phyloP scores from a whole-genome alignment of 257 asterid species.

The Lycium barbarum region DNA sequence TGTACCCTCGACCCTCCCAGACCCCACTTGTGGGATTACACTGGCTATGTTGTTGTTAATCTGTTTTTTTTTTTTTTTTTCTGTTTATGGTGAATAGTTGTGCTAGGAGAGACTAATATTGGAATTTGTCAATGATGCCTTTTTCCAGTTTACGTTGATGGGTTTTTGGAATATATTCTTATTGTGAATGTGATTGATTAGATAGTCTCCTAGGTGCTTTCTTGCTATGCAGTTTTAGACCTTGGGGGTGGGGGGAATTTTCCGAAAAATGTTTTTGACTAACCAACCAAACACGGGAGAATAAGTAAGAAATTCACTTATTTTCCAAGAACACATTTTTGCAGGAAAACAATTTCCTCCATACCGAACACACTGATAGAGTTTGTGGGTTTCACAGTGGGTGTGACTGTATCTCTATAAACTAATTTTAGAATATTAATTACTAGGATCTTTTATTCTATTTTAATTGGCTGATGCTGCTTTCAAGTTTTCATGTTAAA shows the following conservation, averaged over 20 bases:
- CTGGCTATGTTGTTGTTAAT: too few relatives aligned
- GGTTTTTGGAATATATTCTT: slow-evolving; percentile 20
- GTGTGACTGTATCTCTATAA: neutral
- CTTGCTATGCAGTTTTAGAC: too few relatives aligned
- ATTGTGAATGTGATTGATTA: neutral
- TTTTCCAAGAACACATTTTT: too few relatives aligned
- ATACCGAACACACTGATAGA: neutral
- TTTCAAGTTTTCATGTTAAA: neutral
- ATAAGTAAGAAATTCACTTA: too few relatives aligned
- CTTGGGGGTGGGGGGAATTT: too few relatives aligned
- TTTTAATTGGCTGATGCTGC: neutral
- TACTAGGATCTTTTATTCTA: neutral
- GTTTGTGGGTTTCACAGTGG: neutral
- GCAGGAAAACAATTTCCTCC: too few relatives aligned
- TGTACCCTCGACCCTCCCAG: too few relatives aligned
- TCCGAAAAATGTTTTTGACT: too few relatives aligned
- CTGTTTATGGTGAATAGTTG: neutral
- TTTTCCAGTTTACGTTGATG: neutral
- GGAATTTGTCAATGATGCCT: neutral
- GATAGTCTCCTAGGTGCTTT: neutral
- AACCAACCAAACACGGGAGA: too few relatives aligned
- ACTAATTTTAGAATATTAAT: neutral
- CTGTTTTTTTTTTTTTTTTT: too few relatives aligned
- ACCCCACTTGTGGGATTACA: too few relatives aligned
- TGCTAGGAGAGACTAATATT: neutral